Base-by-base conservation (phyloP, 805 yeast genomes). In the Schwanniomyces sp. region DNA sequence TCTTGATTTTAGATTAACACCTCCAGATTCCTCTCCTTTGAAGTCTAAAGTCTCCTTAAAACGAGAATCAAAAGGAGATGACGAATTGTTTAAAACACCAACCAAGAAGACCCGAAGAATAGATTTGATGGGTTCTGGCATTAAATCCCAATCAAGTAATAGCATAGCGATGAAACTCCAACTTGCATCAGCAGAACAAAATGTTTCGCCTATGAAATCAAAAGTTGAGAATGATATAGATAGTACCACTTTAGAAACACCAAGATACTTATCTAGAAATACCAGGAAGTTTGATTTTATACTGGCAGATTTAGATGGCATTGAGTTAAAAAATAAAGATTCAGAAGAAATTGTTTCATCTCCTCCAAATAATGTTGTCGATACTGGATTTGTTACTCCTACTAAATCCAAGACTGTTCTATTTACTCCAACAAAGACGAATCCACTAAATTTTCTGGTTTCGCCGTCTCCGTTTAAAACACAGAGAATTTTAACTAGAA, bases 1-100 rank as follows among this genome's bases (percentile, higher is more conserved):
- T 4, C 85, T 89, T 58, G 96, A 88, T 51, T 70, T 82, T 45
- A 52, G 62, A 34, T 44, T 69, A 50, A 70, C 76, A 5, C 76
- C 76, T 0, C 77, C 76, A 5, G 74, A 72, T 43, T 70, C 76
- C 2, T 70, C 76, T 1, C 77, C 78, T 2, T 49, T 69, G 41
- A 67, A 62, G 37, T 26, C 37, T 55, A 55, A 48, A 37, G 27
- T 5, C 24, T 32, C n/a, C 4, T 16, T 11, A 12, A 27, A 29
- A 34, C 16, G 43, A 37, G 36, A 25, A 2, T 5, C 16, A 5
- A 36, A 24, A 6, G 42, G 37, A n/a, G 14, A 18, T 21, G 40
- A 44, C 4, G 43, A 41, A 17, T 40, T 45, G 14, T 69, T 70
- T 52, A 70, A 69, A 46, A 71, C 76, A 1, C 75, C 75, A 1